Evolutionary conservation across 345 rosid genomes (phyloP).

Genomic region (Gossypium sturtianum): DNA sequence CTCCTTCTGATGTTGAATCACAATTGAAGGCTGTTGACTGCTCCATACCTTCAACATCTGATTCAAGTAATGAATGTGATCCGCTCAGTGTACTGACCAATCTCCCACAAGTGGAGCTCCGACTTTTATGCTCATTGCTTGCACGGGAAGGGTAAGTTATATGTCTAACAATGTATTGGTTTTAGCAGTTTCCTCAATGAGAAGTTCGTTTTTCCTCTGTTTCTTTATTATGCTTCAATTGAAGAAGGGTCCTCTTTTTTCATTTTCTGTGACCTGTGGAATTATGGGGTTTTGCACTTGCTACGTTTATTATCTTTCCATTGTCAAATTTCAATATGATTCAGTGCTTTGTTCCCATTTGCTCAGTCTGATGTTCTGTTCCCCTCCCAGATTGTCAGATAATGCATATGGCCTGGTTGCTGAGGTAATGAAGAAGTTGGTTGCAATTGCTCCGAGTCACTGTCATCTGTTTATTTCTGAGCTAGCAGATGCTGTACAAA

Average conservation of each 20-base stretch:
- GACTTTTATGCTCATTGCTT: constrained; percentile 85
- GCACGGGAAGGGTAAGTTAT: constrained; percentile 79
- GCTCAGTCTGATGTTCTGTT: constrained; percentile 15
- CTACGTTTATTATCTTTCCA: not conserved
- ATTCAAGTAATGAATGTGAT: constrained; percentile 51
- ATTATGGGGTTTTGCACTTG: not conserved
- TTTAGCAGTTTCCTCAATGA: not conserved
- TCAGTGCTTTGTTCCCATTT: not conserved
- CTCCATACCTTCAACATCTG: constrained; percentile 35
- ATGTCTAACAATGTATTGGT: not conserved
- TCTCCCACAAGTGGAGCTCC: constrained; percentile 77
- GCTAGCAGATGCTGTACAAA: constrained; percentile 69
- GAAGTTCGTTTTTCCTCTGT: not conserved
- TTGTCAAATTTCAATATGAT: not conserved
- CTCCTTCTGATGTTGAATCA: constrained; percentile 34
- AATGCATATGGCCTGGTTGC: constrained; percentile 77
- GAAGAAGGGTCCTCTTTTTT: not conserved
- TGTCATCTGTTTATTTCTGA: constrained; percentile 76
- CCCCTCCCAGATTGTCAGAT: constrained; percentile 71
- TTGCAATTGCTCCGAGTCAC: constrained; percentile 72
- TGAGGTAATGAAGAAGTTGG: constrained; percentile 86
- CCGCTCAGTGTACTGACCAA: constrained; percentile 48
- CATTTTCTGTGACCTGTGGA: not conserved
- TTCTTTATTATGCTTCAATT: not conserved
- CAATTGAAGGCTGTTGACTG: constrained; percentile 31